Evolutionary conservation across 306 rosid genomes (phyloP).

Genomic region (Prunus persica): Prunus_persica_NCBIv2 NC_034009.1:3342001-3342500

Average conservation of each 20-base stretch:
- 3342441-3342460: constrained; percentile 9
- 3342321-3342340: not conserved
- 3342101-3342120: constrained; percentile 42
- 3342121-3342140: constrained; percentile 49
- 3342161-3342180: constrained; percentile 30
- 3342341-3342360: constrained; percentile 16
- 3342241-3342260: constrained; percentile 25
- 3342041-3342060: constrained; percentile 42
- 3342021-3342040: constrained; percentile 42
- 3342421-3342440: constrained; percentile 8
- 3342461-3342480: not conserved
- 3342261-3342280: constrained; percentile 4
- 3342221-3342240: constrained; percentile 10
- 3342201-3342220: not conserved
- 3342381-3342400: not conserved
- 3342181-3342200: constrained; percentile 17
- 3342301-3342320: not conserved
- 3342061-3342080: constrained; percentile 36
- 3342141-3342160: constrained; percentile 25
- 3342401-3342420: not conserved
- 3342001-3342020: constrained; percentile 37
- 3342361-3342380: constrained; percentile 12
- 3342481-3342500: constrained; percentile 5
- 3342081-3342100: constrained; percentile 31
- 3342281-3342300: constrained; percentile 9